Percentiles rank a stretch among this genome's conserved stretches.
Evolutionary conservation across 352 stramenopile genomes (phyloP).

Genomic region (Pythium chondricola): DNA sequence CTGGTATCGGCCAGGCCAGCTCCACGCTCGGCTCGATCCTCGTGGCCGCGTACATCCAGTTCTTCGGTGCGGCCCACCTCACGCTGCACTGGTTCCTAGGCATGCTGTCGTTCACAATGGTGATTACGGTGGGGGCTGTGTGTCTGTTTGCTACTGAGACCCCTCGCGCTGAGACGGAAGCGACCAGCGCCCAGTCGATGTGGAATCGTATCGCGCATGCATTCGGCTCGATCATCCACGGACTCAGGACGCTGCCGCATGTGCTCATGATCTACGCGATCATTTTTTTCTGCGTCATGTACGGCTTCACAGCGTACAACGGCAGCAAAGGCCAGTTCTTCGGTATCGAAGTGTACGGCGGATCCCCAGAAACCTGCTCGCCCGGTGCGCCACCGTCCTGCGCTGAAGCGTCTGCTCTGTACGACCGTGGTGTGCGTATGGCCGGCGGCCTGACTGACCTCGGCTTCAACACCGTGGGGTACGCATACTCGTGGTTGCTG

Average conservation of each 20-base stretch:
- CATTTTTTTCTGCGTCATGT: slow-evolving; percentile 44
- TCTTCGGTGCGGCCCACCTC: slow-evolving; percentile 59
- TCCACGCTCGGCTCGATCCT: slow-evolving; percentile 59
- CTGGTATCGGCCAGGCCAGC: slow-evolving; percentile 52
- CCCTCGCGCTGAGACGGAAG: slow-evolving; percentile 17
- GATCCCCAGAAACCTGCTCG: slow-evolving; percentile 19
- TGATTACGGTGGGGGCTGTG: slow-evolving; percentile 40
- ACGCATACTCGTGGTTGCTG: slow-evolving; percentile 34
- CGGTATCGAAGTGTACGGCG: slow-evolving; percentile 33
- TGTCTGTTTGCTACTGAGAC: slow-evolving; percentile 55
- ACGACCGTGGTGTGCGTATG: slow-evolving; percentile 44
- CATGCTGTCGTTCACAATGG: slow-evolving; percentile 66
- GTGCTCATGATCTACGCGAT: slow-evolving; percentile 31
- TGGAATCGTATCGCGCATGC: slow-evolving; percentile 11
- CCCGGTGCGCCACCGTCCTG: slow-evolving; percentile 27
- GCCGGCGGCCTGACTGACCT: slow-evolving; percentile 35
- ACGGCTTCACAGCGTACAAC: slow-evolving; percentile 61
- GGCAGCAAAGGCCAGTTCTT: slow-evolving; percentile 65
- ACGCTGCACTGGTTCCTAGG: slow-evolving; percentile 60
- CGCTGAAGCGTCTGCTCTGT: slow-evolving; percentile 26
- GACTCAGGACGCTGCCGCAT: slow-evolving; percentile 29
- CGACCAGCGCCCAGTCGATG: slow-evolving; percentile 4
- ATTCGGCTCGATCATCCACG: slow-evolving; percentile 31
- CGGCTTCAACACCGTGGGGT: slow-evolving; percentile 34
- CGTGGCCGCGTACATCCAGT: slow-evolving; percentile 66